Conservation (phyloP, 768 basidiomycete species). For the Mycena amicta region DNA sequence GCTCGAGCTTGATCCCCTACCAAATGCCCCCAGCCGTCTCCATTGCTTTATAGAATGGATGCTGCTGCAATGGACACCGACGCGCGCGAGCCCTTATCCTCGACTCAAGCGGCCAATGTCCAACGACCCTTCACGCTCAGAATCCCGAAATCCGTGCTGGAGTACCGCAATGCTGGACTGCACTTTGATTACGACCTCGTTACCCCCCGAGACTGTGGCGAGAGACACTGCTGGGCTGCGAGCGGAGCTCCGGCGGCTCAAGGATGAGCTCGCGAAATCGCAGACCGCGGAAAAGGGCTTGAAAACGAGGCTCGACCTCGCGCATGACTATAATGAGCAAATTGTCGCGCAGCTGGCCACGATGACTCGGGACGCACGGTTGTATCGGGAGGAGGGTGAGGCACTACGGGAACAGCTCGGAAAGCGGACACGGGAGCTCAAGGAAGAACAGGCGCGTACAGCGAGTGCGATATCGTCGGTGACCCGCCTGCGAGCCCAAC, state of each 20-base stretch:
- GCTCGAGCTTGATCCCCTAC: too few species aligned
- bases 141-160: not conserved
- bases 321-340: not conserved
- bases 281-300: not conserved
- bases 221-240: not conserved
- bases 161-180: not conserved
- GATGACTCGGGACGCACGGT: not conserved
- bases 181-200: slow-evolving; percentile 1
- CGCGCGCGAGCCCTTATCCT: too few species aligned
- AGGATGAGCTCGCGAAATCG: not conserved
- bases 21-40: too few species aligned
- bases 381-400: not conserved
- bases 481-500: not conserved
- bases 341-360: not conserved
- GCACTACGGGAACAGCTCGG: not conserved
- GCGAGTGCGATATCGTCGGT: not conserved
- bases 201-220: not conserved
- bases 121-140: not conserved
- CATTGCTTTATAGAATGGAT: too few species aligned
- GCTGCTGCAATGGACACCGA: too few species aligned
- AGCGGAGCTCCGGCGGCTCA: not conserved
- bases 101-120: too few species aligned
- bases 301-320: not conserved
- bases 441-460: not conserved
- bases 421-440: not conserved